A percentile compares a stretch with the other conserved stretches of the same genome.
phyloP scores from a whole-genome alignment of 768 basidiomycete genomes.

The Kwoniella mangroviensis region DNA sequence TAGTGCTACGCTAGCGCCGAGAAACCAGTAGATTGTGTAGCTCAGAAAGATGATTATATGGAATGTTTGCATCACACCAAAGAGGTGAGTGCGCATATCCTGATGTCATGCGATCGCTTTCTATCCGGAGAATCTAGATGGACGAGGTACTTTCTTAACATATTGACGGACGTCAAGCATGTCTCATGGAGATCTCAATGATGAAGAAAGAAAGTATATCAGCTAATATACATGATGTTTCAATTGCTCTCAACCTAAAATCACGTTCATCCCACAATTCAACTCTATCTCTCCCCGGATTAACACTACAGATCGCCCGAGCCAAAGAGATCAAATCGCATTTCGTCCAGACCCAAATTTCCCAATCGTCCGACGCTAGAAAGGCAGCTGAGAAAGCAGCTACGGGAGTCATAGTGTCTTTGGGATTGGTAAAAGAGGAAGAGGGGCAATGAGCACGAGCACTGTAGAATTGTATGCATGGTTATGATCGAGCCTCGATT shows the following conservation, averaged over 20 bases:
- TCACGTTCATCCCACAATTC: neutral
- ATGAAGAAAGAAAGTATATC: too few species aligned
- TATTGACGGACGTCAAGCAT: too few species aligned
- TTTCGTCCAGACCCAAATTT: slow-evolving; percentile 68
- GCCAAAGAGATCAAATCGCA: slow-evolving; percentile 74
- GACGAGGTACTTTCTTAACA: too few species aligned
- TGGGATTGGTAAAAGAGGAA: slow-evolving; percentile 73
- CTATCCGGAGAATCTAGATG: neutral
- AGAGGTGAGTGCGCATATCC: slow-evolving; percentile 66
- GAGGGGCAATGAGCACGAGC: slow-evolving; percentile 39
- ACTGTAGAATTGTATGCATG: slow-evolving; percentile 15
- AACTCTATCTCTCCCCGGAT: neutral
- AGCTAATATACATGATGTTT: too few species aligned
- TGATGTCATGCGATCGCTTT: neutral
- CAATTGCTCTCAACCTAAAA: too few species aligned
- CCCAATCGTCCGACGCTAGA: slow-evolving; percentile 70
- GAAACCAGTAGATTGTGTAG: slow-evolving; percentile 71
- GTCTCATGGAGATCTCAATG: too few species aligned
- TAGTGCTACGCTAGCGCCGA: slow-evolving; percentile 90
- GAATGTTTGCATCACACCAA: slow-evolving; percentile 88
- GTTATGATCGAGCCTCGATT: neutral
- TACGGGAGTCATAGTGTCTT: slow-evolving; percentile 73
- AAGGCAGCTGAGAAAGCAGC: slow-evolving; percentile 73
- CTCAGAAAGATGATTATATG: slow-evolving; percentile 80
- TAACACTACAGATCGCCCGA: slow-evolving; percentile 63